These are phyloP conservation scores for Boeremia lycopersici DNA, from an alignment of 2,329 filamentous ascomycete genomes.

Conservation along the genomic window DNA sequence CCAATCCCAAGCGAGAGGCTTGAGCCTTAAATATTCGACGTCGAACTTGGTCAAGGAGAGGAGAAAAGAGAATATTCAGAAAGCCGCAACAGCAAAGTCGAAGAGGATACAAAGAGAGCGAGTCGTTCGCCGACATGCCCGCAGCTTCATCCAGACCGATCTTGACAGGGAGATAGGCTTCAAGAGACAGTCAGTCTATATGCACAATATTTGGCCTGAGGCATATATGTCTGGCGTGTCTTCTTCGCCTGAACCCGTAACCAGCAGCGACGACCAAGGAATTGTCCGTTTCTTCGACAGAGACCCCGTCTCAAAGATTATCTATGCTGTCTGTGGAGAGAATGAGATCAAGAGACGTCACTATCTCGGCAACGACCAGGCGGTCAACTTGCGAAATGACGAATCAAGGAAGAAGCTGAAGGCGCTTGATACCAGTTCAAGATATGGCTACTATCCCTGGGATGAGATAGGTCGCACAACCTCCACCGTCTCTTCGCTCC, in stretches of 20 bases:
- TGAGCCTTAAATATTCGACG: conserved; percentile 47
- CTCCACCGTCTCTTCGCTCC: conserved; percentile 40
- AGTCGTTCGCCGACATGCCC: conserved; percentile 27
- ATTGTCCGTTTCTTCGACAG: conserved; percentile 35
- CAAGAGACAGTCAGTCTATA: conserved; percentile 23
- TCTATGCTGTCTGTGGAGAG: conserved; percentile 35
- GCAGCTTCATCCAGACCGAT: conserved; percentile 23
- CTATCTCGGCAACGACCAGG: conserved; percentile 1
- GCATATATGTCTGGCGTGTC: conserved; percentile 31
- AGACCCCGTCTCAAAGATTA: conserved; percentile 29
- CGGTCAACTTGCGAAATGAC: neutral
- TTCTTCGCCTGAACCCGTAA: conserved; percentile 9
- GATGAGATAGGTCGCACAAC: conserved; percentile 31
- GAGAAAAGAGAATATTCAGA: conserved; percentile 29
- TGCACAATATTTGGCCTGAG: conserved; percentile 31
- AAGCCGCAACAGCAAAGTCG: conserved; percentile 8
- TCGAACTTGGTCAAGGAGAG: conserved; percentile 49
- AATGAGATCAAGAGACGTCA: conserved; percentile 28
- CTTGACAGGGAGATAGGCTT: conserved; percentile 39
- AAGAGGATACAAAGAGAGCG: conserved; percentile 32
- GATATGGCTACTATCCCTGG: conserved; percentile 30
- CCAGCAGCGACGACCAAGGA: conserved; percentile 12
- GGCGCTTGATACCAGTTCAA: conserved; percentile 8
- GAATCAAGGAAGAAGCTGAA: neutral
- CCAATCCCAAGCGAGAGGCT: conserved; percentile 41